Conservation (phyloP, 768 basidiomycete genomes). For the Clathrus columnatus region DNA sequence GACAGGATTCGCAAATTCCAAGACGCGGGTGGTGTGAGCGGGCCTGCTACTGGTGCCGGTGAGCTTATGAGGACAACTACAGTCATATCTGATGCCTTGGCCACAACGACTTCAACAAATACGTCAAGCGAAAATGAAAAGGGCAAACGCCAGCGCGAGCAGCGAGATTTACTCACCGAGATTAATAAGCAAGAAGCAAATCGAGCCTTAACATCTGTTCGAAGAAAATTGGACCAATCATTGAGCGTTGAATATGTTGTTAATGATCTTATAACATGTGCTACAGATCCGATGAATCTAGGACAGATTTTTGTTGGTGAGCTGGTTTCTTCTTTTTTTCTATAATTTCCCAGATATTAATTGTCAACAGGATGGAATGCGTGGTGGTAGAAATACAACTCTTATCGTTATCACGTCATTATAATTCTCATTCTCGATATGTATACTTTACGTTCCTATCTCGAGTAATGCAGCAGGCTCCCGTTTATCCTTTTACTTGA, state of each 20-base stretch:
- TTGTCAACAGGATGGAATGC: conserved; percentile 34
- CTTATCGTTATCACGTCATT: too few species aligned
- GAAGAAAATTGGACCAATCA: conserved; percentile 72
- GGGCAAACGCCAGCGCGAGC: conserved; percentile 58
- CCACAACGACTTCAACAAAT: background rate
- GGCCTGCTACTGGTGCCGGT: conserved; percentile 16
- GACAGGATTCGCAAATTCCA: conserved; percentile 69
- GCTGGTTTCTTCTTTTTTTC: conserved; percentile 17
- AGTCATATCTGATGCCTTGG: background rate
- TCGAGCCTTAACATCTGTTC: conserved; percentile 72
- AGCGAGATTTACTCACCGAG: conserved; percentile 21
- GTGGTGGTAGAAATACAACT: too few species aligned
- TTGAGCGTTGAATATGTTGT: conserved; percentile 91
- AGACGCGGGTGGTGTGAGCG: conserved; percentile 43
- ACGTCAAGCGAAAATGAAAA: conserved; percentile 47
- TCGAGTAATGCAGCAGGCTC: too few species aligned
- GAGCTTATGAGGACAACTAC: background rate
- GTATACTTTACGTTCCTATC: too few species aligned
- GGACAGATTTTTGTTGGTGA: conserved; percentile 70
- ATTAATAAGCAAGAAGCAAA: conserved; percentile 62
- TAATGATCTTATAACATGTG: conserved; percentile 85
- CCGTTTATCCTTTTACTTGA: too few species aligned
- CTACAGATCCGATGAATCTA: conserved; percentile 68
- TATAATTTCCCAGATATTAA: conserved; percentile 4
- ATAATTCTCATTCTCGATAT: too few species aligned